These are phyloP conservation scores for Tetracladium marchalianum DNA, from an alignment of 495 filamentous ascomycete species.

Conservation along the genomic window DNA sequence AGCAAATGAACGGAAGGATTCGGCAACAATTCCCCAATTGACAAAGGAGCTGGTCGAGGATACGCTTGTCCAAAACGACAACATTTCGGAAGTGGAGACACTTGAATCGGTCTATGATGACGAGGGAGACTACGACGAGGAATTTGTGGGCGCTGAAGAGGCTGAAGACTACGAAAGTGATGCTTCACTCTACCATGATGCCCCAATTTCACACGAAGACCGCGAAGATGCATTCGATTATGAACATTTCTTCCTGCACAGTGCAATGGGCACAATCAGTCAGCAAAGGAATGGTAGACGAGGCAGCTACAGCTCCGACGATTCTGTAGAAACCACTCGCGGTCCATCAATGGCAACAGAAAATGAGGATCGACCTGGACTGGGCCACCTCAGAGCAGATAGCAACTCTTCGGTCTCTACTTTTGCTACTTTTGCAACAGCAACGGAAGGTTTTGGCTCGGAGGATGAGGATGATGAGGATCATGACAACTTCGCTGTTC, in stretches of 20 bases:
- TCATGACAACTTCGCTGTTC: constrained; percentile 19
- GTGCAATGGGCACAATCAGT: constrained; percentile 66
- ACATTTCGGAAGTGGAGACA: neutral
- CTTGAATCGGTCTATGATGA: neutral
- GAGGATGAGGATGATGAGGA: constrained; percentile 33
- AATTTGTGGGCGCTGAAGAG: constrained; percentile 16
- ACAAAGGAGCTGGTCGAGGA: constrained; percentile 1
- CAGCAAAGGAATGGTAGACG: constrained; percentile 34
- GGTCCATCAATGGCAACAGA: constrained; percentile 26
- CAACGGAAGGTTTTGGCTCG: constrained; percentile 47
- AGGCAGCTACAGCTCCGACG: constrained; percentile 49
- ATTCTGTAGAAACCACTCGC: constrained; percentile 68
- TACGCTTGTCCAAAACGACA: constrained; percentile 5
- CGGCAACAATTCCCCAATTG: constrained; percentile 1
- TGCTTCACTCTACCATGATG: constrained; percentile 49
- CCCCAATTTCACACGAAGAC: constrained; percentile 68
- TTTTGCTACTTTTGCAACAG: constrained; percentile 74
- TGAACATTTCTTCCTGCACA: constrained; percentile 88
- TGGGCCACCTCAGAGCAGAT: constrained; percentile 37
- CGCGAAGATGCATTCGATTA: constrained; percentile 97
- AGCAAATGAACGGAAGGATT: neutral
- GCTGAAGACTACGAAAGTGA: constrained; percentile 19
- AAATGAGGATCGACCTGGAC: constrained; percentile 5
- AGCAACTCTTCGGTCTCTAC: constrained; percentile 67
- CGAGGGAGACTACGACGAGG: constrained; percentile 17